Base-by-base conservation (phyloP, 2,329 filamentous ascomycete species). In the Ascochyta viciae-villosae region DNA sequence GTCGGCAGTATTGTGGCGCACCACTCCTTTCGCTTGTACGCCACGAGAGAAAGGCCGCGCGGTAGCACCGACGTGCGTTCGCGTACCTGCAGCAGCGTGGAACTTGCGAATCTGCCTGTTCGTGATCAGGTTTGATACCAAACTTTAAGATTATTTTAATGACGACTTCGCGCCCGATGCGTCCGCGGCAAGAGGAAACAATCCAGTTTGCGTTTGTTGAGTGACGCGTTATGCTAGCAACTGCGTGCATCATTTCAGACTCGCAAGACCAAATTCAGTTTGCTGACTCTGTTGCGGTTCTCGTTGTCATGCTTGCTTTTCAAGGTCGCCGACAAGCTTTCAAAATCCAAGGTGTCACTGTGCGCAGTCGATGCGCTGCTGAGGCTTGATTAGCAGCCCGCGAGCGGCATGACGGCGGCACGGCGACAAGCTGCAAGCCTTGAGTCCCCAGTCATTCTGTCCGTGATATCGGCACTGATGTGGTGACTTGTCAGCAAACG, bases 71-170 rank as follows among this genome's bases (percentile, higher is more conserved):
- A 63, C 39, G 16, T 47, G 49, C 55, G 49, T 52, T 61, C 66
- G 66, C 66, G 71, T 73, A 72, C 71, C 70, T 74, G 71, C 71
- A 71, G 57, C 65, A 64, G 63, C 58, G 62, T 65, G 45, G 45
- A 52, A 52, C 35, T 46, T 42, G 12, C n/a, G n/a, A 33, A 33
- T 26, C 10, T 33, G n/a, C 16, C 29, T 43, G 26, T 23, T 31
- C 24, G 24, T 22, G 27, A 47, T 34, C 34, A 37, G 27, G 19
- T 31, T 34, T 35, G 24, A 37, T 8, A 31, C 38, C 29, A 46
- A 35, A 51, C 33, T 56, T 34, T 34, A 38, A 16, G 46, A 5
- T 19, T 40, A 5, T 19, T 40, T 45, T 16, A 37, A 56, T 50
- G 41, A 50, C 42, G 47, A 42, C 19, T 42, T 46, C 15, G 7